Percentiles rank a stretch among this genome's conserved stretches.
phyloP scores from a whole-genome alignment of 1,284 basidiomycete species.

The Malassezia furfur region DNA sequence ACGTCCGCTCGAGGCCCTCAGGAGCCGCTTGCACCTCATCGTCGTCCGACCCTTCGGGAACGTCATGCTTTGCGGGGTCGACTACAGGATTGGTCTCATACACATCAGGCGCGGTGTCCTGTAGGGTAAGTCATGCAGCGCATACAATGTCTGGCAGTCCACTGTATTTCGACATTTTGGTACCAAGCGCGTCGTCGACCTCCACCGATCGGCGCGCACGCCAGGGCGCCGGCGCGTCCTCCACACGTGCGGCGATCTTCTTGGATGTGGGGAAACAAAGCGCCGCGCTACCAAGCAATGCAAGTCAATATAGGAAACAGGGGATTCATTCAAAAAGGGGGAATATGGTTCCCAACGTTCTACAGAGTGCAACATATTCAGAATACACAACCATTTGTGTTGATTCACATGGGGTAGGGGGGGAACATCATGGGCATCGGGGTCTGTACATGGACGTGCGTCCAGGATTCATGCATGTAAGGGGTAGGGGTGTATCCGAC shows the following conservation, averaged over 20 bases:
- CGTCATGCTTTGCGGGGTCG: background rate
- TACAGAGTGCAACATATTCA: background rate
- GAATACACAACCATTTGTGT: background rate
- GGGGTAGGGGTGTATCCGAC: background rate
- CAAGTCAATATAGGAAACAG: too few species aligned
- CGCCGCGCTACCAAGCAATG: too few species aligned
- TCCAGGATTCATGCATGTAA: background rate
- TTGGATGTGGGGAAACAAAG: too few species aligned
- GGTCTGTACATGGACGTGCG: slow-evolving; percentile 1
- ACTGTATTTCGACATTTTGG: slow-evolving; percentile 18
- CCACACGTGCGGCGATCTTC: too few species aligned
- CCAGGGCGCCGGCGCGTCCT: too few species aligned
- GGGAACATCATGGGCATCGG: slow-evolving; percentile 2
- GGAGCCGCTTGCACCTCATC: background rate
- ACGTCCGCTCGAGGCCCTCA: background rate
- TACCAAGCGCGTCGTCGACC: background rate
- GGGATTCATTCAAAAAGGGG: too few species aligned
- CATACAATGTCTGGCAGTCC: slow-evolving; percentile 22
- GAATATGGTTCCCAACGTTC: too few species aligned
- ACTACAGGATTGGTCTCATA: slow-evolving; percentile 5
- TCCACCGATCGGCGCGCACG: background rate
- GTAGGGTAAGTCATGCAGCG: background rate
- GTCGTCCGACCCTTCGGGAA: background rate
- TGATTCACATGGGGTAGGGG: background rate
- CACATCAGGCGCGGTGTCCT: slow-evolving; percentile 20